Evolutionary conservation across 768 basidiomycete species (phyloP), one percentile per base, ranked within the genome.

Genomic region (Podaxis sp.): DNA sequence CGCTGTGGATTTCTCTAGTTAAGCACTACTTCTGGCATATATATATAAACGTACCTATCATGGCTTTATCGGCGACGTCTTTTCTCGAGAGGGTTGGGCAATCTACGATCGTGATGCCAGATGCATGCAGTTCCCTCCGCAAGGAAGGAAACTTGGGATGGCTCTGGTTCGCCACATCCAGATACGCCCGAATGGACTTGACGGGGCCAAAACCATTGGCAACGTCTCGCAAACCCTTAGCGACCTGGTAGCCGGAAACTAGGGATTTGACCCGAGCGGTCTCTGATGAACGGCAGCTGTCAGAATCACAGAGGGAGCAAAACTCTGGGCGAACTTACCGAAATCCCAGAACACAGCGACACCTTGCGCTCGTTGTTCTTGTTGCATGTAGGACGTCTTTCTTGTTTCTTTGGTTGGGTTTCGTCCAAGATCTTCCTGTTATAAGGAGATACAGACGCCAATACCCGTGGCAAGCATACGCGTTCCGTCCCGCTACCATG

Each of bases 151-250:
- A 63, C 8, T 7, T 17, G 22, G 54, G 28, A 12, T 51, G 19
- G 0, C 56, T 60, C 76, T 36, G 71, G 38, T 4, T 73, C 9
- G 80, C 71, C 19, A 80, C 66, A 64, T 85, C 80, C 42, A 83
- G 70, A 69, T 87, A 87, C 6, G 83, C 84, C 66, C 80, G 84
- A 74, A 87, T 85, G 0, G 76, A 69, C 5, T 75, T 80, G 3
- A 84, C 74, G 59, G 71, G 75, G 44, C 85, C 85, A 67, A 79
- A 83, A 3, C 73, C 59, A 54, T 80, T 78, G 2, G 82, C 80
- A n/a, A 84, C 65, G 19, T 72, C 70, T 26, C 78, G 74, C 5
- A 86, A 78, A 51, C 75, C 78, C 63, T 80, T 74, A 2, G 78
- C 78, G 19, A 83, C 71, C 17, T 74, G 71, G 64, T 77, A 79